Evolutionary conservation across 306 rosid species (phyloP).

Genomic region (Prunus mume): DNA sequence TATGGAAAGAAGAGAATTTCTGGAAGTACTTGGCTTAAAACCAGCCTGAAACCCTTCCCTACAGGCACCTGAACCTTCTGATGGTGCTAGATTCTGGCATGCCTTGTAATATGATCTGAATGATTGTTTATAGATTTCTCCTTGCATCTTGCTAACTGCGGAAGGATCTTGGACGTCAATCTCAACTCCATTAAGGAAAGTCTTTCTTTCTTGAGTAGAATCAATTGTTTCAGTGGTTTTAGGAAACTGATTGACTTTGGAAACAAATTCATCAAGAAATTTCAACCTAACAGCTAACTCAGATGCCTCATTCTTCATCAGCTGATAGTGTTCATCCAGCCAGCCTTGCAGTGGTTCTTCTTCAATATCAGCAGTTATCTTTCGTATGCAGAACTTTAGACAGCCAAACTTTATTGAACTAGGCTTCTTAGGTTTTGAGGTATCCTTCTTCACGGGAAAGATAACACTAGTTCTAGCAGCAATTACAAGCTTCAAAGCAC

Average conservation of each 20-base stretch:
- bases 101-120: constrained; percentile 85
- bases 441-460: constrained; percentile 77
- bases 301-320: constrained; percentile 88
- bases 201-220: constrained; percentile 59
- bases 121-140: constrained; percentile 71
- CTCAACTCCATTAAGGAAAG: constrained; percentile 55
- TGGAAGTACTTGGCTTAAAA: constrained; percentile 74
- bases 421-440: constrained; percentile 62
- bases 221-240: constrained; percentile 52
- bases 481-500: constrained; percentile 76
- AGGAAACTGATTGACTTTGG: constrained; percentile 51
- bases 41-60: constrained; percentile 83
- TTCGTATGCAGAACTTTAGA: constrained; percentile 79
- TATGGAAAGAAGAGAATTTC: constrained; percentile 83
- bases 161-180: constrained; percentile 67
- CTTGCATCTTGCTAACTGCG: constrained; percentile 50
- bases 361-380: constrained; percentile 85
- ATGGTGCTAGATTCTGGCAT: constrained; percentile 62
- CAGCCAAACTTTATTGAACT: constrained; percentile 74
- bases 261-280: constrained; percentile 67
- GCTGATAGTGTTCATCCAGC: constrained; percentile 94
- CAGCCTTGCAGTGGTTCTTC: constrained; percentile 98
- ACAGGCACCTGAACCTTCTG: constrained; percentile 93
- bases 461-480: constrained; percentile 75
- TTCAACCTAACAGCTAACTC: constrained; percentile 84